These are phyloP conservation scores for Nakazawaea molendinolei DNA, from an alignment of 805 yeast species.

Conservation along the genomic window DNA sequence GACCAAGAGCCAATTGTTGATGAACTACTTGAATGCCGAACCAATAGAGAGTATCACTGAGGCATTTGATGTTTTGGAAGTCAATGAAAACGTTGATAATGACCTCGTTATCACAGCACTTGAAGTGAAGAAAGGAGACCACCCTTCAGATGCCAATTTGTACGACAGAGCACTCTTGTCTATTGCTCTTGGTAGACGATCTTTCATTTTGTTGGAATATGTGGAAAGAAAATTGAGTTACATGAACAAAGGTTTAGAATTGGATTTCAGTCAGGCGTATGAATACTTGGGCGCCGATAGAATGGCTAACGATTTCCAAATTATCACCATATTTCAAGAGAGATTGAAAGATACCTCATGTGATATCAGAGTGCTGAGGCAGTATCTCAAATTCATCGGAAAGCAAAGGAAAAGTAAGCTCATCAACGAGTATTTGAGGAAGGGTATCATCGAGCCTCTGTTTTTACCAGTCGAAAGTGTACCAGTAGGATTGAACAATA, in stretches of 20 bases:
- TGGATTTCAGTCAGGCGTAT: conserved; percentile 30
- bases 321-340: conserved; percentile 46
- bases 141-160: conserved; percentile 31
- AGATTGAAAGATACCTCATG: conserved; percentile 31
- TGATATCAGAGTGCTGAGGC: conserved; percentile 52
- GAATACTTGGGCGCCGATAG: conserved; percentile 40
- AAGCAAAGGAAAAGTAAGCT: conserved; percentile 45
- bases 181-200: conserved; percentile 51
- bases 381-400: conserved; percentile 52
- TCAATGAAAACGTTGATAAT: conserved; percentile 49
- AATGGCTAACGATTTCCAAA: conserved; percentile 49
- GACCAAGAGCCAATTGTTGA: conserved; percentile 29
- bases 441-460: conserved; percentile 57
- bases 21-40: conserved; percentile 37
- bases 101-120: conserved; percentile 74
- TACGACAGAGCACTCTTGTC: conserved; percentile 54
- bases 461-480: conserved; percentile 58
- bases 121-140: conserved; percentile 54
- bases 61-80: conserved; percentile 48
- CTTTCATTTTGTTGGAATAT: conserved; percentile 50
- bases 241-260: conserved; percentile 9
- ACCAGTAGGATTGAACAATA: conserved; percentile 91
- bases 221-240: conserved; percentile 38
- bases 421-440: conserved; percentile 46
- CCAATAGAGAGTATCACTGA: conserved; percentile 36